These are phyloP conservation scores for Hypomontagnella monticulosa DNA, from an alignment of 495 filamentous ascomycete genomes.

Conservation along the genomic window DNA sequence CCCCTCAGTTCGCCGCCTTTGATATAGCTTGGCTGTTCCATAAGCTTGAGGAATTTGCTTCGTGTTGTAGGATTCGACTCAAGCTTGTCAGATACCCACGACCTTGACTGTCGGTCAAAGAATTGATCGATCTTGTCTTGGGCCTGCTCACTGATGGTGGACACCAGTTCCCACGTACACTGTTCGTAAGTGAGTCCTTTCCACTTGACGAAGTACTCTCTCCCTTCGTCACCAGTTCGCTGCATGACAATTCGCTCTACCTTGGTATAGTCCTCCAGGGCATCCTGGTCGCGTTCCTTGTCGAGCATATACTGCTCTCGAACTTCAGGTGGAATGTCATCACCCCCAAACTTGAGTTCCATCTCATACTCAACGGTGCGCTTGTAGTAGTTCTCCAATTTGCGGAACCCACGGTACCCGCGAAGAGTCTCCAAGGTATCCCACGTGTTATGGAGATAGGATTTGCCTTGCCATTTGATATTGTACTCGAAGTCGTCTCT, in stretches of 20 bases:
- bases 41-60: conserved; percentile 72
- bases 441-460: conserved; percentile 96
- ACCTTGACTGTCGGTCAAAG: conserved; percentile 78
- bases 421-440: conserved; percentile 75
- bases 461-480: conserved; percentile 97
- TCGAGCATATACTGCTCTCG: conserved; percentile 91
- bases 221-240: conserved; percentile 76
- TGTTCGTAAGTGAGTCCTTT: conserved; percentile 87
- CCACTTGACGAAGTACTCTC: conserved; percentile 94
- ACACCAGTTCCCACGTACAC: conserved; percentile 91
- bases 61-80: conserved; percentile 81
- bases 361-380: conserved; percentile 81
- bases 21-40: conserved; percentile 84
- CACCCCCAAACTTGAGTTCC: conserved; percentile 71
- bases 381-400: conserved; percentile 91
- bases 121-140: conserved; percentile 91
- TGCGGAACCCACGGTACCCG: conserved; percentile 74
- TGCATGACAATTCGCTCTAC: conserved; percentile 91
- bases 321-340: conserved; percentile 80
- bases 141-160: conserved; percentile 76
- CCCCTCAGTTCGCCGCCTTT: conserved; percentile 86
- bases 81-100: conserved; percentile 76
- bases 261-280: conserved; percentile 83
- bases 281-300: conserved; percentile 84
- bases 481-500: conserved; percentile 91